phyloP scores from a whole-genome alignment of 1,284 basidiomycete genomes.

The Cutaneotrichosporon arboriforme region DNA sequence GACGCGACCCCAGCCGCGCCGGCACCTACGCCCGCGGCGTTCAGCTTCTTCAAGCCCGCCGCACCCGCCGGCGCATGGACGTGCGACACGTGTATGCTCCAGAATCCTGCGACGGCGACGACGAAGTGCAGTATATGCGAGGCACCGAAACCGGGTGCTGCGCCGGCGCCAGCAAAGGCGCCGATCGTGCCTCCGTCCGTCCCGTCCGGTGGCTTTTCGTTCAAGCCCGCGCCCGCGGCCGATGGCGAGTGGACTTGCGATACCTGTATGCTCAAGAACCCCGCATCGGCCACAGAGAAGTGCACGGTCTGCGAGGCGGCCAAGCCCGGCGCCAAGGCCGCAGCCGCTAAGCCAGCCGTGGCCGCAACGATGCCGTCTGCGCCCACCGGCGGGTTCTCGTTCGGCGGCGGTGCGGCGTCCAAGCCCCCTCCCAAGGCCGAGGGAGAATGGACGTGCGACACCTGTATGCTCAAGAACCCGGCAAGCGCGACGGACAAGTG shows the following conservation, averaged over 20 bases:
- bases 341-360: not conserved
- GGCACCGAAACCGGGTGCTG: slow-evolving; percentile 35
- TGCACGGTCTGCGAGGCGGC: slow-evolving; percentile 56
- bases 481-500: slow-evolving; percentile 52
- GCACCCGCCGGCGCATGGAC: slow-evolving; percentile 43
- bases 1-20: slow-evolving; percentile 51
- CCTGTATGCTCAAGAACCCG: slow-evolving; percentile 53
- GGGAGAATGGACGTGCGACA: slow-evolving; percentile 51
- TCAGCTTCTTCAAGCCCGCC: slow-evolving; percentile 4
- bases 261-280: slow-evolving; percentile 52
- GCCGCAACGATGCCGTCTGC: not conserved
- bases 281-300: slow-evolving; percentile 49
- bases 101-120: slow-evolving; percentile 50
- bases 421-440: not conserved
- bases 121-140: slow-evolving; percentile 57
- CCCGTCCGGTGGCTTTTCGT: slow-evolving; percentile 4
- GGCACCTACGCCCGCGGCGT: slow-evolving; percentile 47
- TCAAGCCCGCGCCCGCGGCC: not conserved
- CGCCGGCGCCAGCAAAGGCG: slow-evolving; percentile 3
- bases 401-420: slow-evolving; percentile 1
- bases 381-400: slow-evolving; percentile 4
- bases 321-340: slow-evolving; percentile 21
- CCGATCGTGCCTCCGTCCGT: not conserved
- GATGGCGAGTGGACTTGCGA: slow-evolving; percentile 52
- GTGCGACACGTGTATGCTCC: slow-evolving; percentile 52